These are phyloP conservation scores for Narthecium ossifragum DNA, from an alignment of 106 monocot species.

Conservation along the genomic window DNA sequence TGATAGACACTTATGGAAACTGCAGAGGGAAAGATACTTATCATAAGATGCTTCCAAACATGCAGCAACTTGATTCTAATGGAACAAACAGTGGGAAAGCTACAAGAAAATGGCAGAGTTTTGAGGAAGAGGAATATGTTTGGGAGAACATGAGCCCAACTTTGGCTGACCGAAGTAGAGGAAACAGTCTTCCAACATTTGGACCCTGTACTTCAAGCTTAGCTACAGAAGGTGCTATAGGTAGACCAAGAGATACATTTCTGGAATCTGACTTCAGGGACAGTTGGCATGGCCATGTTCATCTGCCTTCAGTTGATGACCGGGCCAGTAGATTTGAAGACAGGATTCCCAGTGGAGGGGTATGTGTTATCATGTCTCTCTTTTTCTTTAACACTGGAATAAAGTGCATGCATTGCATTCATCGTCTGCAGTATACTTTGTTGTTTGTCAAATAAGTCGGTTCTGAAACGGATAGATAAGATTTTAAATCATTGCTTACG, in stretches of 20 bases:
- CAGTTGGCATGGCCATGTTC: constrained; percentile 29
- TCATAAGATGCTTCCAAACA: constrained; percentile 47
- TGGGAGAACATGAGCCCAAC: constrained; percentile 98
- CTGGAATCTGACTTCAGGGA: constrained; percentile 35
- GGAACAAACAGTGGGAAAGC: constrained; percentile 27
- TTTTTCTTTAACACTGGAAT: too few species aligned
- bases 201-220: constrained; percentile 17
- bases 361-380: too few species aligned
- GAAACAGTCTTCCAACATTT: constrained; percentile 19
- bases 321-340: constrained; percentile 31
- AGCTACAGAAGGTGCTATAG: constrained; percentile 19
- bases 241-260: constrained; percentile 18
- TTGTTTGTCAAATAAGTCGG: too few species aligned
- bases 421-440: too few species aligned
- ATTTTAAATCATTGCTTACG: too few species aligned
- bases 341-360: constrained; percentile 19
- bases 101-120: constrained; percentile 62
- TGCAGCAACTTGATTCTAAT: constrained; percentile 38
- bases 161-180: constrained; percentile 36
- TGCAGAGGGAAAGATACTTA: constrained; percentile 28
- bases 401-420: too few species aligned
- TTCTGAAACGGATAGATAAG: too few species aligned
- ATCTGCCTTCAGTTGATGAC: constrained; percentile 25
- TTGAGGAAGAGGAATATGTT: constrained; percentile 93
- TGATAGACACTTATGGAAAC: constrained; percentile 91